Evolutionary conservation across 805 yeast species (phyloP).

Genomic region (Pichia deserticola): DNA sequence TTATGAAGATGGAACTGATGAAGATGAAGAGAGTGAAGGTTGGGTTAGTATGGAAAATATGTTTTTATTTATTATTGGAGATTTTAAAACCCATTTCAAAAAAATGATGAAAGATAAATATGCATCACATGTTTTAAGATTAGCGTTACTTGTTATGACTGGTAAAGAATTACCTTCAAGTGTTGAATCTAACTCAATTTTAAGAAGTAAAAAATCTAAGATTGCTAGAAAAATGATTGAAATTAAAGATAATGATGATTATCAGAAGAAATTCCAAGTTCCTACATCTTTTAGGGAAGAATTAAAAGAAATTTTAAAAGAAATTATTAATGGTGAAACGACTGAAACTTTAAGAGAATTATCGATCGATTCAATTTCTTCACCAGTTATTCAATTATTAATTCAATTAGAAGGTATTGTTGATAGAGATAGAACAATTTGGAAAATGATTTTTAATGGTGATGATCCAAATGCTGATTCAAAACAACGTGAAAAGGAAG

Average conservation of each 20-base stretch:
- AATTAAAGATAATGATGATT: constrained; percentile 70
- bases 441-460: constrained; percentile 54
- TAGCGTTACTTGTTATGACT: constrained; percentile 60
- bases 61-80: constrained; percentile 58
- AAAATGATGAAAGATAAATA: constrained; percentile 68
- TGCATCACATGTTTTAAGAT: constrained; percentile 81
- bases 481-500: constrained; percentile 54
- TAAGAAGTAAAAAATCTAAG: constrained; percentile 77
- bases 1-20: constrained; percentile 22
- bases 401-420: constrained; percentile 76
- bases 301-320: constrained; percentile 41
- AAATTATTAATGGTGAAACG: constrained; percentile 32
- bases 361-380: constrained; percentile 72
- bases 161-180: constrained; percentile 77
- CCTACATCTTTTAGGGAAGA: constrained; percentile 64
- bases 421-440: constrained; percentile 62
- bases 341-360: constrained; percentile 53
- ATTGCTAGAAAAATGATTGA: constrained; percentile 92
- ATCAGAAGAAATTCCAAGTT: constrained; percentile 55
- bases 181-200: constrained; percentile 56
- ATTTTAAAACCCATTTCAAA: constrained; percentile 51
- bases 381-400: constrained; percentile 78
- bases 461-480: constrained; percentile 44
- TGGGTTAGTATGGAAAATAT: constrained; percentile 56
- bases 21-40: constrained; percentile 30